Base-by-base conservation (phyloP, 306 rosid species). In the Dalbergia cultrata region DNA sequence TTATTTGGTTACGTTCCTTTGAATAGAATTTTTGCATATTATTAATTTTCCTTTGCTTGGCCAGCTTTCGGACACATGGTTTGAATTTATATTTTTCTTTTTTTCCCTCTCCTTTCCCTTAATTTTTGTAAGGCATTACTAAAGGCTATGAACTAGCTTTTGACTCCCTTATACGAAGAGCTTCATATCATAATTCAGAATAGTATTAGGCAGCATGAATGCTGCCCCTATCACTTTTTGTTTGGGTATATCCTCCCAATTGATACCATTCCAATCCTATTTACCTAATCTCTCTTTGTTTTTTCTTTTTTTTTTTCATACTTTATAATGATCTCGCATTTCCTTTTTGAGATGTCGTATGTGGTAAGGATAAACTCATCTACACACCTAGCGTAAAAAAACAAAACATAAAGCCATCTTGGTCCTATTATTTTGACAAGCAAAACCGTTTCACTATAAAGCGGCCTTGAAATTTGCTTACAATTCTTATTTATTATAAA, bases 161-260 rank as follows among this genome's bases (percentile, higher is more conserved):
- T 44, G 50, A 44, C 50, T 44, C 3, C 50, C 12, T 44, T 44
- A 37, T 37, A 37, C 41, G 41, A 37, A 37, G 41, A 37, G 41
- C 50, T 44, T 7, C 13, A 44, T 44, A 44, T 44, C 13, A 44
- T 44, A 44, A 26, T 26, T 26, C 31, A 26, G 31, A 26, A 26
- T 26, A 26, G 31, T 26, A 26, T 26, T 26, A 26, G 31, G 31
- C 31, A 26, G 50, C 63, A 64, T 76, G 73, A 76, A 65, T 52
- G 54, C 61, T 64, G 11, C 9, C 11, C 5, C 34, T 47, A 13
- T 5, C 34, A n/a, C 74, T 64, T 76, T 63, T 34, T 63, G 8
- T 18, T 63, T 13, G 52, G 60, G 45, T 66, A 67, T 77, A 66
- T 77, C 72, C 49, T 33, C 72, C 34, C 18, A 16, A 61, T n/a